Percentiles rank a stretch among this genome's conserved stretches.
phyloP scores from a whole-genome alignment of 1,284 basidiomycete genomes.

The Naganishia cerealis region DNA sequence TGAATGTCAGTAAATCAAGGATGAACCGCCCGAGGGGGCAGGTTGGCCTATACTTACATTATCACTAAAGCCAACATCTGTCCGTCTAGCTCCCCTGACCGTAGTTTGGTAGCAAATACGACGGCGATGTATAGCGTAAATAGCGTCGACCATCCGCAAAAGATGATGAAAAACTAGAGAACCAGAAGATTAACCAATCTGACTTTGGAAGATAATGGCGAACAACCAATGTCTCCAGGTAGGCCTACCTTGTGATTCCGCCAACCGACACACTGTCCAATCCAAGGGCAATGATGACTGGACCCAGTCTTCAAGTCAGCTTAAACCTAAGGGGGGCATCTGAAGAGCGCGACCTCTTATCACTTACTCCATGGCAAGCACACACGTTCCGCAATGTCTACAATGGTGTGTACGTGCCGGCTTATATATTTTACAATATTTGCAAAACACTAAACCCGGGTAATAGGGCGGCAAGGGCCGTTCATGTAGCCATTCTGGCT shows the following conservation, averaged over 20 bases:
- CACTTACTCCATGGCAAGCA: conserved; percentile 40
- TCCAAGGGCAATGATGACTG: conserved; percentile 41
- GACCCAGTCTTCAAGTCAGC: conserved; percentile 23
- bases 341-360: neutral
- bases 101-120: conserved; percentile 40
- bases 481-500: conserved; percentile 19
- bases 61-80: conserved; percentile 47
- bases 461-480: conserved; percentile 30
- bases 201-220: too few relatives aligned
- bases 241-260: conserved; percentile 48
- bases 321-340: conserved; percentile 45
- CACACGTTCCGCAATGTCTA: conserved; percentile 52
- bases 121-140: conserved; percentile 45
- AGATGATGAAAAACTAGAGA: conserved; percentile 49
- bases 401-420: conserved; percentile 53
- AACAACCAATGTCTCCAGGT: neutral
- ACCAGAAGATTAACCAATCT: neutral
- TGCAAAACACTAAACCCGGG: conserved; percentile 44
- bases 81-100: conserved; percentile 40
- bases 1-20: neutral
- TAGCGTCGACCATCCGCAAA: conserved; percentile 48
- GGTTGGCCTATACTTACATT: conserved; percentile 41
- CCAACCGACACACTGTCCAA: conserved; percentile 54
- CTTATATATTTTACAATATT: conserved; percentile 50
- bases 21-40: neutral